phyloP scores from a whole-genome alignment of 257 asterid species.

The Cordia subcordata region DNA sequence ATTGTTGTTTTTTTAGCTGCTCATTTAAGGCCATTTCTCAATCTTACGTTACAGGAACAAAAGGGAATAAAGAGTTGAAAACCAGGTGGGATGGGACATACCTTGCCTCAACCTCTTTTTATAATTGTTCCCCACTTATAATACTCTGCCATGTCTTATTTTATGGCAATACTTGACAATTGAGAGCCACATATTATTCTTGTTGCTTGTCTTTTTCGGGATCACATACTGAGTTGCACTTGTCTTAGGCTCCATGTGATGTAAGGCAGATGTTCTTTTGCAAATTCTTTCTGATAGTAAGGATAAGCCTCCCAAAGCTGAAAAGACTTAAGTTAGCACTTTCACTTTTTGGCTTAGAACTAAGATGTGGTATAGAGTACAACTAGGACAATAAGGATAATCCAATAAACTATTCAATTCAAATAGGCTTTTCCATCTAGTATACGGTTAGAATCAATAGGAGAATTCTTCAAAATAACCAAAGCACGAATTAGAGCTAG shows the following conservation, averaged over 20 bases:
- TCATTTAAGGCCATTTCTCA: constrained; percentile 2
- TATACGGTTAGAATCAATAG: too few species aligned
- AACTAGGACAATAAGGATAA: too few species aligned
- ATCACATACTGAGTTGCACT: constrained; percentile 26
- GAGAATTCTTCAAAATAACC: too few species aligned
- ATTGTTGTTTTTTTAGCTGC: constrained; percentile 3
- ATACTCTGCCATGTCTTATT: constrained; percentile 8
- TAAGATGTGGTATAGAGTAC: not conserved
- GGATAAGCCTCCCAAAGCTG: constrained; percentile 29
- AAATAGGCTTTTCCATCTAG: too few species aligned
- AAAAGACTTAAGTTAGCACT: constrained; percentile 13
- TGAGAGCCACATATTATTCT: constrained; percentile 26
- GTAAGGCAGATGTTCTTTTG: constrained; percentile 1
- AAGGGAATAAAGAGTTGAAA: constrained; percentile 16
- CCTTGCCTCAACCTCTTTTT: constrained; percentile 18
- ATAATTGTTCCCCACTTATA: constrained; percentile 23
- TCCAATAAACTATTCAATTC: too few species aligned
- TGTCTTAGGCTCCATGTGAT: constrained; percentile 42
- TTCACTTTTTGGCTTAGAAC: not conserved
- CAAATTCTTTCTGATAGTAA: constrained; percentile 11
- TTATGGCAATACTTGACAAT: constrained; percentile 23
- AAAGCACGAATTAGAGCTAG: too few species aligned
- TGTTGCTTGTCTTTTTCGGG: constrained; percentile 29
- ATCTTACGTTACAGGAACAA: constrained; percentile 16
- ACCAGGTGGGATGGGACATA: constrained; percentile 23